Evolutionary conservation across 768 basidiomycete genomes (phyloP), one percentile per base, ranked within the genome.

Genomic region (Trametopsis cervina): DNA sequence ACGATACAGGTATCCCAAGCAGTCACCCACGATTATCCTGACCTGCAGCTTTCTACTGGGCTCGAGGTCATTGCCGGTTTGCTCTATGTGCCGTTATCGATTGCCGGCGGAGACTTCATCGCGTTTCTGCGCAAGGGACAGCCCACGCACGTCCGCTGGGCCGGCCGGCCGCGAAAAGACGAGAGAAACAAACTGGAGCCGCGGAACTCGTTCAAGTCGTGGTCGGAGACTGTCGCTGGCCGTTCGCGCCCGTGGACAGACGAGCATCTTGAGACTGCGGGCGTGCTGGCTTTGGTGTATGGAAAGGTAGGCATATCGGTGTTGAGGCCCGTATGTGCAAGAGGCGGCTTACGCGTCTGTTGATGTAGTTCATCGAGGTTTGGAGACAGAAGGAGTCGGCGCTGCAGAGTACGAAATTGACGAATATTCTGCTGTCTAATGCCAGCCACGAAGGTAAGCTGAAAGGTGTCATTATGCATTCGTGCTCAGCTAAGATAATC

Each of bases 371-470:
- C 69, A 89, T 89, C 53, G 84, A 85, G 58, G 88, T 89, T 5
- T 90, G 88, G 88, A 66, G 88, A 53, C 81, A 89, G 62, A 89
- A 88, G 61, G 85, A 90, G 61, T 76, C 68, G 35, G 85, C 84
- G 2, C 58, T 86, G 49, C 78, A 84, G 51, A 77, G 78, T 4
- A 89, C 80, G 27, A 83, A 81, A 60, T 65, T 89, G 20, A 87
- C 86, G 2, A 84, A 81, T 46, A 66, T 90, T 11, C 59, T 92
- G 29, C 66, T 92, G 6, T 82, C 83, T 5, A 89, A 92, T 63
- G 88, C 88, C 4, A 84, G 80, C 52, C 88, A 92, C 58, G 89
- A 90, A 72, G 84, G 85, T 78, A 56, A 42, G 43, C 20, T n/a
- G n/a, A n/a, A n/a, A n/a, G n/a, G n/a, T n/a, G n/a, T n/a, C n/a